Conservation (phyloP, 805 yeast genomes). For the Wickerhamiella dianesei region DNA sequence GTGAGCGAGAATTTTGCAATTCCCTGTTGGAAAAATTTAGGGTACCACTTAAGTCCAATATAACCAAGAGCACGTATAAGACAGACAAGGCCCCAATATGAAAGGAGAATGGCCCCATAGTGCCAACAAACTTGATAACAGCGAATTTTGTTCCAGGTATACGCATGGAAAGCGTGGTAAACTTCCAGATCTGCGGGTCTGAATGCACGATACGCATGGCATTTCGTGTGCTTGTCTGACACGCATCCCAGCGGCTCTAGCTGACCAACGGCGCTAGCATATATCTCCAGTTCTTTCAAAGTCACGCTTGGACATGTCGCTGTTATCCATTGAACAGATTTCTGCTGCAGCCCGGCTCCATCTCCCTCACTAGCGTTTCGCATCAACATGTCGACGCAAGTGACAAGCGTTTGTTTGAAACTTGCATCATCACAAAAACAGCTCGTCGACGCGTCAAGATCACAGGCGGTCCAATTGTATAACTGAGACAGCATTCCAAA, state of each 20-base stretch:
- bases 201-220: conserved; percentile 2
- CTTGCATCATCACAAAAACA: not conserved
- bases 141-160: not conserved
- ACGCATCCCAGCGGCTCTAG: not conserved
- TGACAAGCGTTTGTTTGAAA: not conserved
- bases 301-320: not conserved
- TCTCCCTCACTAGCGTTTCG: not conserved
- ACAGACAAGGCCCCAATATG: conserved; percentile 9
- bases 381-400: not conserved
- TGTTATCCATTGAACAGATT: not conserved
- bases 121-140: not conserved
- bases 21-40: not conserved
- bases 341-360: too few relatives aligned
- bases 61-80: conserved; percentile 7
- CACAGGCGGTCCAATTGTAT: not conserved
- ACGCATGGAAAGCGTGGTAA: not conserved
- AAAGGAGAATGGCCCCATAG: conserved; percentile 7
- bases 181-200: not conserved
- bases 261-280: not conserved
- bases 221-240: not conserved
- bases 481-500: not conserved
- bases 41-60: conserved; percentile 10
- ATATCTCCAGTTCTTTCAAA: not conserved
- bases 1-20: conserved; percentile 3
- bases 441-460: not conserved